Evolutionary conservation across 164 flowering plant genomes (phyloP), one percentile per base, ranked within the genome.

Genomic region (Dillenia turbinata): DNA sequence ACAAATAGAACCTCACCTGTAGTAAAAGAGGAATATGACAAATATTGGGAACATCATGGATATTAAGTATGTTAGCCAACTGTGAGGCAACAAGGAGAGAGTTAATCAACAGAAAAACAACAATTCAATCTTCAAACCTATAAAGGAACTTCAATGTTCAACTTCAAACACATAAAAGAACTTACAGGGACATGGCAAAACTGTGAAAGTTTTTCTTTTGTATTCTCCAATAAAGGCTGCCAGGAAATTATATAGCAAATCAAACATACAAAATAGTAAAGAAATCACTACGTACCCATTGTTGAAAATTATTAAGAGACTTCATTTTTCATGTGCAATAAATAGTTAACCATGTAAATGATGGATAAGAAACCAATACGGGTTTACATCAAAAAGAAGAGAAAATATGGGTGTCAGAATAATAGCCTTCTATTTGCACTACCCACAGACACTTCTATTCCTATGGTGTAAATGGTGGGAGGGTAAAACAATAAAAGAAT

Each of bases 161-260:
- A 24, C 24, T 43, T 7, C 5, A 62, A 58, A 16, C 70, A 77
- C 79, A 73, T 79, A 91, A 97, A 24, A 96, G 85, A 52, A 94
- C 81, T 75, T 79, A 91, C 99, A 19, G 97, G 85, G 50, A 94
- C 99, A 77, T 94, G 99, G 71, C 99, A 94, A 72, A 94, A 94
- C 66, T 83, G 96, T 53, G 97, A 94, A 54, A 94, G 87, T 68
- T 94, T 94, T 67, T 83, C 92, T 82, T 89, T 94, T 16, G 93
- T 86, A 69, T 24, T 78, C 44, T 79, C 88, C 77, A 84, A 58
- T 53, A 94, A 73, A 60, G 99, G 97, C 99, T 94, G 95, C 80
- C 81, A 71, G 43, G 60, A 47, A 61, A 72, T 10, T 15, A 33
- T 4, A 33, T 0, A 6, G 40, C 40, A 33, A 33, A 33, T 33